These are phyloP conservation scores for Tulasnella calospora DNA, from an alignment of 768 basidiomycete genomes.

Conservation along the genomic window DNA sequence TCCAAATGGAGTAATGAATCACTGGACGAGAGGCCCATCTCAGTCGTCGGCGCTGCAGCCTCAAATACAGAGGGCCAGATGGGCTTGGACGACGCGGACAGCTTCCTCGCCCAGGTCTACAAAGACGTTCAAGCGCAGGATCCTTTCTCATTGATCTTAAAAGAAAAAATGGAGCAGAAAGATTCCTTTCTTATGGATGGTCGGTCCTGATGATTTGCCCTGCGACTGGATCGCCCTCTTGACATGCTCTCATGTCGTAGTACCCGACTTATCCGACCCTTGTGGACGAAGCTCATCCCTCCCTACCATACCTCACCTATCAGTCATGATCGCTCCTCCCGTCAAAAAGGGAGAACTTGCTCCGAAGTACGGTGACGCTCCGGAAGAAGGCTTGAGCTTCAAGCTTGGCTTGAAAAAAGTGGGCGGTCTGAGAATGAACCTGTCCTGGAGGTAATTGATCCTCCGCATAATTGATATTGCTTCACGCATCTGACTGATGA, in stretches of 20 bases:
- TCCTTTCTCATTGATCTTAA: conserved; percentile 41
- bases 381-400: background rate
- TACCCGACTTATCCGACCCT: conserved; percentile 54
- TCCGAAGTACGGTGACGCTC: background rate
- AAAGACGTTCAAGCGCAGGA: background rate
- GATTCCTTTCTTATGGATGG: conserved; percentile 55
- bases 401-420: conserved; percentile 48
- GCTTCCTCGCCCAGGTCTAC: background rate
- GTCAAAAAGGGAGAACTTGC: background rate
- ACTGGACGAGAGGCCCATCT: background rate
- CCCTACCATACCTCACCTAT: background rate
- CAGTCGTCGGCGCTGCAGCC: background rate
- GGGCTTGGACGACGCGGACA: background rate
- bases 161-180: conserved; percentile 54
- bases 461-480: background rate
- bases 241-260: conserved; percentile 36
- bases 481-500: conserved; percentile 29
- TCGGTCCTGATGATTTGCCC: conserved; percentile 32
- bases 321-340: conserved; percentile 24
- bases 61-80: background rate
- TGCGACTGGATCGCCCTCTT: background rate
- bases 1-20: background rate
- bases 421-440: conserved; percentile 55
- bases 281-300: conserved; percentile 40
- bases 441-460: conserved; percentile 60